Evolutionary conservation across 345 rosid genomes (phyloP).

Genomic region (Litchi chinensis): DNA sequence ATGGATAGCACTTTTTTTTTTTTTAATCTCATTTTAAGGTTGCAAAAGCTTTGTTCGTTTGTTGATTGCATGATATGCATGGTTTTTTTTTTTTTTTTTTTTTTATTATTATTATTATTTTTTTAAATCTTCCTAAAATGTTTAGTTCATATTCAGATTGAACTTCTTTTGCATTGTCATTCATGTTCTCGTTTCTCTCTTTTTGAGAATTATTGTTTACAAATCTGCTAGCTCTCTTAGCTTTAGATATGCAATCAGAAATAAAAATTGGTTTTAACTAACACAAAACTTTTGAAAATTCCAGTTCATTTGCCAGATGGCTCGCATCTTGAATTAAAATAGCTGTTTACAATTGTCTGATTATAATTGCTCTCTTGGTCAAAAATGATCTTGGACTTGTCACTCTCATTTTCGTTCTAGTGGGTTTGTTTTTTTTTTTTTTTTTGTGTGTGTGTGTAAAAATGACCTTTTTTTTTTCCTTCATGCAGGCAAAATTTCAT

Average conservation of each 20-base stretch:
- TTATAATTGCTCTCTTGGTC: background rate
- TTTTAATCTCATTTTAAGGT: background rate
- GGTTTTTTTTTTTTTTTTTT: background rate
- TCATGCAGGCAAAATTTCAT: slow-evolving; percentile 82
- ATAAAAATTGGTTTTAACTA: background rate
- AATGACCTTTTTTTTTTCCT: background rate
- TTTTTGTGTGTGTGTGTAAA: too few relatives aligned
- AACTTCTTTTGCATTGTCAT: background rate
- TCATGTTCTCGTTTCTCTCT: background rate
- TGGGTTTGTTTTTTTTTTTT: background rate
- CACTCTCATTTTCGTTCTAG: background rate
- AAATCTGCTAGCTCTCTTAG: background rate
- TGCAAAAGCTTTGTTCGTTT: too few relatives aligned
- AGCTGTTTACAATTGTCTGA: too few relatives aligned
- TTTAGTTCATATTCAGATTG: background rate
- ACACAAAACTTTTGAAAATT: background rate
- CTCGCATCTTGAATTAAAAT: background rate
- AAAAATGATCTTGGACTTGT: background rate
- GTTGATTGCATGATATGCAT: background rate
- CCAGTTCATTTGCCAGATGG: background rate
- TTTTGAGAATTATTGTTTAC: background rate
- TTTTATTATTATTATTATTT: background rate
- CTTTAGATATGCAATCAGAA: background rate
- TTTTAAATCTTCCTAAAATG: background rate
- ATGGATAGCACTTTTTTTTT: background rate